Evolutionary conservation across 208 protist genomes (phyloP).

Genomic region (Leishmania arabica): DNA sequence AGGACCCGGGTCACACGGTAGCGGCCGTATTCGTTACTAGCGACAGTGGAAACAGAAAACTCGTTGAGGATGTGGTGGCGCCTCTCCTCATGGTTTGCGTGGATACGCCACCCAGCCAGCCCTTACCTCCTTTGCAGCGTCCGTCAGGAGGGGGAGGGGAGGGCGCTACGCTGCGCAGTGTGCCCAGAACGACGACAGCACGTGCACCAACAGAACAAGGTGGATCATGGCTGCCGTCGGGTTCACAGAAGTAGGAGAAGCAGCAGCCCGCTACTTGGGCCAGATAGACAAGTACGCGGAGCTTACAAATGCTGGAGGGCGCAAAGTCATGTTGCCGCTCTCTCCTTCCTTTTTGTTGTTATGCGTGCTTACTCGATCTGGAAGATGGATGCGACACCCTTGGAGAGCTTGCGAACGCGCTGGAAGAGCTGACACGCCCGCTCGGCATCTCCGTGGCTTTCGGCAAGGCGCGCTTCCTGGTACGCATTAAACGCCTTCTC

Average conservation of each 20-base stretch:
- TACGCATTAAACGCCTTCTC: slow-evolving; percentile 72
- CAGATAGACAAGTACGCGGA: background rate
- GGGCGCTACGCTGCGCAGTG: background rate
- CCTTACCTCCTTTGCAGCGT: background rate
- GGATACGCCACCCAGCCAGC: background rate
- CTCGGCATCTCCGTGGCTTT: slow-evolving; percentile 73
- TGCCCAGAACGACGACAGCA: background rate
- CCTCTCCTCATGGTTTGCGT: background rate
- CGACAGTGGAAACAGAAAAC: background rate
- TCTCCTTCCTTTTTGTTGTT: background rate
- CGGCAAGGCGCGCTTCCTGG: slow-evolving; percentile 69
- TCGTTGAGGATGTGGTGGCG: background rate
- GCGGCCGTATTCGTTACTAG: background rate
- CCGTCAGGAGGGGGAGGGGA: background rate
- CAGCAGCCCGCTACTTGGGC: background rate
- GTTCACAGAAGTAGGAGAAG: background rate
- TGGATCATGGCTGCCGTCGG: background rate
- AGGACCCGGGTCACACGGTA: background rate
- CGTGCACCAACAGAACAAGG: background rate
- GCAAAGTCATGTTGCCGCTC: background rate
- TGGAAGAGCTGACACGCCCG: slow-evolving; percentile 78
- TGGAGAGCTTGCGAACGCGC: slow-evolving; percentile 66
- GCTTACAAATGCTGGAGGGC: background rate
- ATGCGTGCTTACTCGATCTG: slow-evolving; percentile 52
- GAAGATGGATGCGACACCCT: slow-evolving; percentile 78